These are phyloP conservation scores for Dactylellina leptospora DNA, from an alignment of 2,329 filamentous ascomycete genomes.

Conservation along the genomic window DNA sequence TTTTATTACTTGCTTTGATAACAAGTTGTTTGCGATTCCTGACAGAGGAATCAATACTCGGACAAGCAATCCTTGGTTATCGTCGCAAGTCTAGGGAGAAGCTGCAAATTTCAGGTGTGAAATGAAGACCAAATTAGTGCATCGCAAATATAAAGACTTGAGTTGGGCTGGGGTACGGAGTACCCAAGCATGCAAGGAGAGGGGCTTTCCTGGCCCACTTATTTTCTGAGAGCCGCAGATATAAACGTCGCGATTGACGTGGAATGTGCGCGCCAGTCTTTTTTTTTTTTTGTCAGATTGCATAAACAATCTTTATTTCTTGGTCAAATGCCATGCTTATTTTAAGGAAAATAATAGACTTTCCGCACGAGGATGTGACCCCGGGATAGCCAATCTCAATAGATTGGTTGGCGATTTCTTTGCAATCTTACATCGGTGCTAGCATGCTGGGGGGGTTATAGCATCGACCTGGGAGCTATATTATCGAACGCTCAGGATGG, in stretches of 20 bases:
- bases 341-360: slow-evolving; percentile 25
- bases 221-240: slow-evolving; percentile 18
- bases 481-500: slow-evolving; percentile 27
- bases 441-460: no score
- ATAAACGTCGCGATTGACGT: slow-evolving; percentile 15
- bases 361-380: slow-evolving; percentile 28
- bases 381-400: slow-evolving; percentile 45
- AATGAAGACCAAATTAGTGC: slow-evolving; percentile 36
- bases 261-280: not conserved
- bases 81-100: not conserved
- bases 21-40: not conserved
- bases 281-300: slow-evolving; percentile 16
- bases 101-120: not conserved
- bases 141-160: slow-evolving; percentile 5
- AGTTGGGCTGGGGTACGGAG: slow-evolving; percentile 22
- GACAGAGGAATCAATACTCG: no score
- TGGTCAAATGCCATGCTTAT: slow-evolving; percentile 47
- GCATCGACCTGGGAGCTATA: slow-evolving; percentile 46
- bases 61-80: slow-evolving; percentile 3
- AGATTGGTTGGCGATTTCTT: slow-evolving; percentile 34
- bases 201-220: slow-evolving; percentile 13
- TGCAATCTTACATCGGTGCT: slow-evolving; percentile 21
- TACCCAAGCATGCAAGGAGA: slow-evolving; percentile 16
- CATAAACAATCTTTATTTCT: slow-evolving; percentile 27
- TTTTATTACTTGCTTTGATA: no score